A percentile compares a stretch with the other conserved stretches of the same genome.
These are phyloP conservation scores for Podila clonocystis DNA, from an alignment of 192 early-diverging fungal species.

Conservation along the genomic window DNA sequence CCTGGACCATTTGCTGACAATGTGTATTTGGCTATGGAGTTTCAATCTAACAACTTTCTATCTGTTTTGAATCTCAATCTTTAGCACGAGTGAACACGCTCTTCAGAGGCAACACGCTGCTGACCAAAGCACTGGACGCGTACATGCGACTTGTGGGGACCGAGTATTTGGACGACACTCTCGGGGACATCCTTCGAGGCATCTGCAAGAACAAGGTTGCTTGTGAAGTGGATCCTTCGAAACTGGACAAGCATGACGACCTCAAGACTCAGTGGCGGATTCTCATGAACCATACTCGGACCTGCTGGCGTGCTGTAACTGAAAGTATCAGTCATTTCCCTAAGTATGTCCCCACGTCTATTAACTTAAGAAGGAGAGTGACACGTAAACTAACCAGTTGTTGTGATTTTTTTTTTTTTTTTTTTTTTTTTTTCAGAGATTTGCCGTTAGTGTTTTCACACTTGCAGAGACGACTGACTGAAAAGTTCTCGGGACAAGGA, in stretches of 20 bases:
- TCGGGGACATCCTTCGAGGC: slow-evolving; percentile 68
- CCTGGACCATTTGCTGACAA: background rate
- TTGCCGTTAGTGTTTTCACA: slow-evolving; percentile 59
- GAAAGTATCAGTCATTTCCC: slow-evolving; percentile 60
- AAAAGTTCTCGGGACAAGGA: slow-evolving; percentile 50
- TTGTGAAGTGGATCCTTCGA: slow-evolving; percentile 74
- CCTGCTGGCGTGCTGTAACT: slow-evolving; percentile 56
- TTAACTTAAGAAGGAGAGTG: too few relatives aligned
- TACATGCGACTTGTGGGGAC: slow-evolving; percentile 76
- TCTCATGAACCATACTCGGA: slow-evolving; percentile 57
- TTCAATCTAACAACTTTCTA: slow-evolving; percentile 2
- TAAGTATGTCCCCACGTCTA: slow-evolving; percentile 24
- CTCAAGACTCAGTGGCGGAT: slow-evolving; percentile 24
- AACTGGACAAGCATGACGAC: slow-evolving; percentile 42
- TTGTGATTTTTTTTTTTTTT: background rate
- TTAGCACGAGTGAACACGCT: slow-evolving; percentile 57
- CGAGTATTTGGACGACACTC: slow-evolving; percentile 68
- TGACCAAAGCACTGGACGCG: slow-evolving; percentile 74
- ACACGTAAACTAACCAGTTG: background rate
- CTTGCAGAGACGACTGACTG: slow-evolving; percentile 49
- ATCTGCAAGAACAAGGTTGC: slow-evolving; percentile 60
- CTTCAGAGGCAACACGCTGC: slow-evolving; percentile 71
- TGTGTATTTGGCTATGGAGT: background rate
- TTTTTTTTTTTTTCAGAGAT: slow-evolving; percentile 36
- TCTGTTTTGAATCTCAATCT: background rate